Conservation (phyloP, 2,329 filamentous ascomycete genomes). For the Allantophomopsis lycopodina region DNA sequence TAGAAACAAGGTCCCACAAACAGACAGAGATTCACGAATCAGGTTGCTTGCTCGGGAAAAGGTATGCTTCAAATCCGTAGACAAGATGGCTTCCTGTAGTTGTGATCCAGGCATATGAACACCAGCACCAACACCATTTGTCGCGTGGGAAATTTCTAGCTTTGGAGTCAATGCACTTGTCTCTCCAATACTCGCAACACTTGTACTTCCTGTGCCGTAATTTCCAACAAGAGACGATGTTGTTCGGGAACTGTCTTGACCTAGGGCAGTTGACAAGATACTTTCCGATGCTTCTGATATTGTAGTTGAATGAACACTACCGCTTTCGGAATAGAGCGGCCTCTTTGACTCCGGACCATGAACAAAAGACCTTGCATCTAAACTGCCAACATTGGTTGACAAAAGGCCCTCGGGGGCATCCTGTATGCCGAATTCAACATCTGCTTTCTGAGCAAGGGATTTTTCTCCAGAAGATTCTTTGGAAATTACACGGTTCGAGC, state of each 20-base stretch:
- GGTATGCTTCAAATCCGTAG: constrained; percentile 12
- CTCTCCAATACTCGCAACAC: too few species aligned
- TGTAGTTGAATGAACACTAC: constrained; percentile 8
- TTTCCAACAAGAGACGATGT: neutral
- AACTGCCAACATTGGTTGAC: too few species aligned
- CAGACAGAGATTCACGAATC: constrained; percentile 16
- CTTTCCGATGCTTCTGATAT: constrained; percentile 9
- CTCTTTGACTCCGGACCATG: constrained; percentile 8
- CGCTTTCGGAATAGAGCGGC: constrained; percentile 12
- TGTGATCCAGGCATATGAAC: constrained; percentile 16
- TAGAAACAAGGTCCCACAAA: constrained; percentile 15
- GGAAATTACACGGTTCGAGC: constrained; percentile 5
- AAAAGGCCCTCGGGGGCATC: constrained; percentile 7
- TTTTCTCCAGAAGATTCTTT: constrained; percentile 4
- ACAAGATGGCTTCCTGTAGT: constrained; percentile 15
- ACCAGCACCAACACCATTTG: constrained; percentile 16
- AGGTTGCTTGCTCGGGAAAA: constrained; percentile 17
- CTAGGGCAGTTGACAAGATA: constrained; percentile 8
- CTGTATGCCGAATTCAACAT: constrained; percentile 16
- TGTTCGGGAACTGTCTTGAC: neutral
- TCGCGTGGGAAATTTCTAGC: neutral
- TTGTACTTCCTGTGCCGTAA: too few species aligned
- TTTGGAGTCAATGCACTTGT: too few species aligned
- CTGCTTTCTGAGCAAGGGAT: constrained; percentile 9
- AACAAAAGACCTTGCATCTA: constrained; percentile 3